Evolutionary conservation across 768 basidiomycete species (phyloP), one percentile per base, ranked within the genome.

Genomic region (Boletus pseudopeckii): DNA sequence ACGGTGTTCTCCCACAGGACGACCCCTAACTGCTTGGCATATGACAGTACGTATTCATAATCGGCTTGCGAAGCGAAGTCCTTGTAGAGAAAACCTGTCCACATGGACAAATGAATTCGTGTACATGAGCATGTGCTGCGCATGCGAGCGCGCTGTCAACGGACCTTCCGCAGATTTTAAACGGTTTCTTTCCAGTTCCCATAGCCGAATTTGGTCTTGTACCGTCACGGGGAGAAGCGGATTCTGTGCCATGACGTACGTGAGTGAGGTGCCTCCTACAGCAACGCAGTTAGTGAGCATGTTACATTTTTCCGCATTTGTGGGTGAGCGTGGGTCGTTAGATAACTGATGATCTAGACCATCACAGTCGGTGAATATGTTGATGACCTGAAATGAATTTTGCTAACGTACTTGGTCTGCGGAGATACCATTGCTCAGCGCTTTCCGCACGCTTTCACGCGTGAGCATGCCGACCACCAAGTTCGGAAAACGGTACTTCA

Each of bases 401-500:
- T 56, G 55, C 49, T 60, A 54, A 63, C 77, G 48, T 64, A 92
- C 94, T 81, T 98, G 97, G 64, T 93, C 90, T 50, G 97, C 95
- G 53, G 92, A 90, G 58, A 99, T 99, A 30, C 97, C 97, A 69
- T 95, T 97, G 62, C 80, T 78, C 61, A 99, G 80, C 8, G 97
- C 97, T 69, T 87, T 88, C 76, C 92, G 90, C 56, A 99, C 93
- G 65, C 93, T 95, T 56, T 97, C 92, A 61, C 97, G 83, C 30
- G 94, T 98, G 57, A 99, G 86, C 62, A 88, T 84, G 38, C 96
- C 97, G 42, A 98, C 92, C n/a, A 93, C 93, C 50, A 99, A 79
- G 73, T 99, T 98, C 13, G 93, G 92, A 67, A 98, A 99, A 45
- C 96, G 88, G 60, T 93, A 91, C 71, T 92, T 92, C 70, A 99